Evolutionary conservation across 2,329 filamentous ascomycete species (phyloP).

Genomic region (Tolypocladium cylindrosporum): DNA sequence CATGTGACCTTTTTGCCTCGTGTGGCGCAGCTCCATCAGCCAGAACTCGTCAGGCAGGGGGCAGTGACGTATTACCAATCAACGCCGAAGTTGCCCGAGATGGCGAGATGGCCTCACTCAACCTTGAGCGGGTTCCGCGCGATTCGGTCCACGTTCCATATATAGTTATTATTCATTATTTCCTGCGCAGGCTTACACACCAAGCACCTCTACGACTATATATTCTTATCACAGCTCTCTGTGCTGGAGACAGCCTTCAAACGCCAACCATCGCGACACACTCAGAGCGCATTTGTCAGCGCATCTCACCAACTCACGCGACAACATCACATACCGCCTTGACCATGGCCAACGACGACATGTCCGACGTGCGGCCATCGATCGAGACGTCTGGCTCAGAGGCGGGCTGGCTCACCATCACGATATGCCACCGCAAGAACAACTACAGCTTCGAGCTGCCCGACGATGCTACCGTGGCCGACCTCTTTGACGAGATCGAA

Average conservation of each 20-base stretch:
- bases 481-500: conserved; percentile 51
- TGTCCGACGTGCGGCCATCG: background rate
- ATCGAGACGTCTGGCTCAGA: conserved; percentile 1
- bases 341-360: background rate
- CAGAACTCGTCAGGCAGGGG: background rate
- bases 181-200: background rate
- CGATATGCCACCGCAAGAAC: conserved; percentile 35
- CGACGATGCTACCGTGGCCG: conserved; percentile 37
- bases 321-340: background rate
- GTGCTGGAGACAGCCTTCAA: background rate
- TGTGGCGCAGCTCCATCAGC: background rate
- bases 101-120: conserved; percentile 2
- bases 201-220: background rate
- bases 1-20: background rate
- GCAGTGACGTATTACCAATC: conserved; percentile 32
- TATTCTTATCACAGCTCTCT: background rate
- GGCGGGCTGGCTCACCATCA: conserved; percentile 28
- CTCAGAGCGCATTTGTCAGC: background rate
- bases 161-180: background rate
- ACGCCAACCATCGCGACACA: background rate
- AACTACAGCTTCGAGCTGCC: conserved; percentile 33
- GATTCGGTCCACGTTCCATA: background rate
- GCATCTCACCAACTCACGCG: background rate
- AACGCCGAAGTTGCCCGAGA: conserved; percentile 17
- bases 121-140: background rate